Conservation (phyloP, 2,329 filamentous ascomycete genomes). For the Hypoxylon sp. region DNA sequence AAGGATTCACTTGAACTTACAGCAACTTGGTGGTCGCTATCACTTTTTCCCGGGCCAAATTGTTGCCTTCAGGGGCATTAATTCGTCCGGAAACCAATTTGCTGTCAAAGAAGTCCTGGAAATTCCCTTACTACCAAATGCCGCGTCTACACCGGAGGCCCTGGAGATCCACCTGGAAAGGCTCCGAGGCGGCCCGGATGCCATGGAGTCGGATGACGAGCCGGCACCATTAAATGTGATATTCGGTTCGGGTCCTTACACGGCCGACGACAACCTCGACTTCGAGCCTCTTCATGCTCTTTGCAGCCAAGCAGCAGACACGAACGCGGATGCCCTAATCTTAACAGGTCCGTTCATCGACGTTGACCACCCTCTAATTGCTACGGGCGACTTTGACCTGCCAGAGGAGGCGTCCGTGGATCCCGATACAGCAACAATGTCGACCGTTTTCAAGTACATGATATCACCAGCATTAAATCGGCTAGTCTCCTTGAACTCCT, state of each 20-base stretch:
- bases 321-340: conserved; percentile 81
- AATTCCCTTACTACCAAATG: conserved; percentile 78
- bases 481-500: conserved; percentile 76
- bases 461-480: conserved; percentile 79
- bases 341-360: conserved; percentile 91
- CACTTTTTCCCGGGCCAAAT: conserved; percentile 96
- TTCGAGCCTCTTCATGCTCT: conserved; percentile 88
- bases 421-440: conserved; percentile 81
- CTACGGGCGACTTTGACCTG: conserved; percentile 81
- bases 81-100: conserved; percentile 87
- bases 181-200: conserved; percentile 72
- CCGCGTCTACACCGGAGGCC: conserved; percentile 74
- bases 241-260: conserved; percentile 88
- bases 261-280: conserved; percentile 89
- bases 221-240: conserved; percentile 79
- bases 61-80: conserved; percentile 86
- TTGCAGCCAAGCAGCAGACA: conserved; percentile 79
- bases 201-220: conserved; percentile 69
- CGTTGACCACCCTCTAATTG: conserved; percentile 87
- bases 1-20: conserved; percentile 82
- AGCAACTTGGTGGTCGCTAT: conserved; percentile 71
- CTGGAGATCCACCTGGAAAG: conserved; percentile 77
- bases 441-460: conserved; percentile 84
- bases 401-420: conserved; percentile 75
- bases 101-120: conserved; percentile 80